A percentile compares a stretch with the other conserved stretches of the same genome.
These are phyloP conservation scores for Talaromyces ruber DNA, from an alignment of 495 filamentous ascomycete genomes.

Conservation along the genomic window DNA sequence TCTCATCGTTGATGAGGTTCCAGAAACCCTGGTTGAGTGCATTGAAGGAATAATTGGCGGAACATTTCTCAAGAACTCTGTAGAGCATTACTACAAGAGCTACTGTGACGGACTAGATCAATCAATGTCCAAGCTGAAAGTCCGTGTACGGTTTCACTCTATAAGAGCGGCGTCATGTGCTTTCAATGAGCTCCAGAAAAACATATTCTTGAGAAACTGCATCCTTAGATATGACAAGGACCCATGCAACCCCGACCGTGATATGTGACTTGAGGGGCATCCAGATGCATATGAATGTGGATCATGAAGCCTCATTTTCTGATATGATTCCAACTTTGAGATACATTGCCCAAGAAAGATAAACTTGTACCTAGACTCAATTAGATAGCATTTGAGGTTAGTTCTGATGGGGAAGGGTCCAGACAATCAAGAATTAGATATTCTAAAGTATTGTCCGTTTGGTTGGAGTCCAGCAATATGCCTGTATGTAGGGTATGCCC, in stretches of 20 bases:
- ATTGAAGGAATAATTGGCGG: conserved; percentile 9
- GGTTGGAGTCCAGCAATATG: too few species aligned
- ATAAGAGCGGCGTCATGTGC: conserved; percentile 18
- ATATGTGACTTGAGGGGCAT: background rate
- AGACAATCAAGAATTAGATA: too few species aligned
- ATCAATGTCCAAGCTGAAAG: conserved; percentile 4
- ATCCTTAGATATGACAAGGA: background rate
- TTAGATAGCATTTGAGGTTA: too few species aligned
- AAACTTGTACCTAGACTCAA: too few species aligned
- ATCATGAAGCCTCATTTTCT: too few species aligned
- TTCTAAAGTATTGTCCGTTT: too few species aligned
- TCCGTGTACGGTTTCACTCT: conserved; percentile 21
- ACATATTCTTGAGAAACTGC: background rate
- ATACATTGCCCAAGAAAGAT: too few species aligned
- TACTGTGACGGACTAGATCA: conserved; percentile 18
- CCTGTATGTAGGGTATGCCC: too few species aligned
- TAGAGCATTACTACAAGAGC: background rate
- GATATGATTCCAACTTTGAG: too few species aligned
- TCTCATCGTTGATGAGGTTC: conserved; percentile 9
- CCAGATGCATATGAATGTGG: background rate
- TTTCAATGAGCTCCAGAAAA: background rate
- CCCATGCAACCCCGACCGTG: conserved; percentile 1
- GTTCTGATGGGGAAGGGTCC: too few species aligned
- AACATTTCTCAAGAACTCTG: conserved; percentile 2
- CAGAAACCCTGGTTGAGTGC: conserved; percentile 3